Evolutionary conservation across 345 rosid species (phyloP).

Genomic region (Jatropha curcas): DNA sequence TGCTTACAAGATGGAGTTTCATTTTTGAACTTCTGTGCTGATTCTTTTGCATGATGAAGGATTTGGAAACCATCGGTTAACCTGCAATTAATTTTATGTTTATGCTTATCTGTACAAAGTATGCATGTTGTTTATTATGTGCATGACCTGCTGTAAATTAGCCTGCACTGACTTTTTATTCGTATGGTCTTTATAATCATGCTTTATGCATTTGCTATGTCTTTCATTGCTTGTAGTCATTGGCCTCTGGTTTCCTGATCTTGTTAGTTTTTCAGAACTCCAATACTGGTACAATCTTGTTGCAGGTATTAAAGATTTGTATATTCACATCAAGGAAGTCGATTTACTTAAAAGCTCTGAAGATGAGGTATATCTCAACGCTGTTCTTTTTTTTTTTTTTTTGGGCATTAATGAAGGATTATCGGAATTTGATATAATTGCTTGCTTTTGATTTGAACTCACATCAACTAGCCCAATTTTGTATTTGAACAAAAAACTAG

Average conservation of each 20-base stretch:
- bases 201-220: neutral
- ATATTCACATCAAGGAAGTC: constrained; percentile 48
- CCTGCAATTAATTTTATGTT: neutral
- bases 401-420: constrained; percentile 1
- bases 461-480: too few species aligned
- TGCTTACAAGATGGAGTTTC: too few species aligned
- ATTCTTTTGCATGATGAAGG: neutral
- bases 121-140: neutral
- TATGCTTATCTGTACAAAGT: neutral
- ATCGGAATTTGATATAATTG: neutral
- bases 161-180: neutral
- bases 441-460: too few species aligned
- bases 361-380: constrained; percentile 60
- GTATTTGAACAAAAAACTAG: too few species aligned
- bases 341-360: constrained; percentile 60
- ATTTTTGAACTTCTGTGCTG: neutral
- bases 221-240: neutral
- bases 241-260: neutral
- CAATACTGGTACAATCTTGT: constrained; percentile 4
- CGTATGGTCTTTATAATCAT: neutral
- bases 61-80: neutral
- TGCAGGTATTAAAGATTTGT: constrained; percentile 65
- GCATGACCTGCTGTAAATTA: neutral
- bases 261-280: constrained; percentile 12
- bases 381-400: neutral